Evolutionary conservation across 805 yeast genomes (phyloP).

Genomic region (Starmerella etchellsii): DNA sequence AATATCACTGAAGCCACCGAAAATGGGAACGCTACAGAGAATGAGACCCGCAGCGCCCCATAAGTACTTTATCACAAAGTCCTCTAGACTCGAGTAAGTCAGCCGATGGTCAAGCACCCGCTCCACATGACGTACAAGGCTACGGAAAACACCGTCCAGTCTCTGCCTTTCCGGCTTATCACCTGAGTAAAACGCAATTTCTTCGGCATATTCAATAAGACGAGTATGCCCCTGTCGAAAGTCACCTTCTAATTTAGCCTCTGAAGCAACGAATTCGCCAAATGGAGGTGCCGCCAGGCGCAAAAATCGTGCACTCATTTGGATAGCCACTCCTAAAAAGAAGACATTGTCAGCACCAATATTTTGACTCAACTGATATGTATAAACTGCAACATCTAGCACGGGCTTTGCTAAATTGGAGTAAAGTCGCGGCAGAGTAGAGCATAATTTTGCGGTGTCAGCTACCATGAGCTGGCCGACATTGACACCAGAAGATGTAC

Average conservation of each 20-base stretch:
- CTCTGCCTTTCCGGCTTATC: constrained; percentile 65
- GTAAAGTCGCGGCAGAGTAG: constrained; percentile 59
- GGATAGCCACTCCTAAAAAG: constrained; percentile 66
- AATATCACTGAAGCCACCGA: constrained; percentile 32
- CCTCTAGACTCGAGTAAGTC: constrained; percentile 76
- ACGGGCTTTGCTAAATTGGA: constrained; percentile 76
- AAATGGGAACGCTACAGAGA: constrained; percentile 79
- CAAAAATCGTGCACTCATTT: constrained; percentile 60
- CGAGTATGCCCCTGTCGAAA: constrained; percentile 74
- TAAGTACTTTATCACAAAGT: constrained; percentile 76
- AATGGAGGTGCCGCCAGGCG: constrained; percentile 80
- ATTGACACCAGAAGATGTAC: constrained; percentile 38
- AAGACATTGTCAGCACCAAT: constrained; percentile 57
- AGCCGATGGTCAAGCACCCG: constrained; percentile 58
- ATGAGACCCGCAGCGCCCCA: constrained; percentile 94
- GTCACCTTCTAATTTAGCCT: constrained; percentile 72
- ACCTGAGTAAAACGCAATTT: constrained; percentile 74
- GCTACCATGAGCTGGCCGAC: constrained; percentile 77
- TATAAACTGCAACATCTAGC: constrained; percentile 65
- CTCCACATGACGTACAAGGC: constrained; percentile 62
- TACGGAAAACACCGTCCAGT: constrained; percentile 69
- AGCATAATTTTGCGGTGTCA: constrained; percentile 62
- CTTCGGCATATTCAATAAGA: constrained; percentile 67
- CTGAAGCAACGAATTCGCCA: constrained; percentile 61
- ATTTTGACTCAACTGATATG: constrained; percentile 49